Evolutionary conservation across 495 filamentous ascomycete species (phyloP), one percentile per base, ranked within the genome.

Genomic region (Monascus purpureus): DNA sequence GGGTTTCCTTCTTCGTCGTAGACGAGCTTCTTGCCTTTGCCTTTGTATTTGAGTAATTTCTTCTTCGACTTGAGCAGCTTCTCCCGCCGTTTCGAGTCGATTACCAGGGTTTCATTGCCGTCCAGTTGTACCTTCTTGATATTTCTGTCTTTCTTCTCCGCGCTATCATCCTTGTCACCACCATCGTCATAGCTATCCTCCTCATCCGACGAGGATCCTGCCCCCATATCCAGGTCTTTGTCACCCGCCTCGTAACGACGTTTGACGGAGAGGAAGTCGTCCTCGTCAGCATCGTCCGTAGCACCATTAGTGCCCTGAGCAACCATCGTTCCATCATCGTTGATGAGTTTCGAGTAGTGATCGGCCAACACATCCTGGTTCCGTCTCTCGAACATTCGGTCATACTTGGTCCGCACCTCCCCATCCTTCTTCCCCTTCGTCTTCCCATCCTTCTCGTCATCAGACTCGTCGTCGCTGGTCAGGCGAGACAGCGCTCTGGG

Each of bases 41-140:
- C 77, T 55, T 86, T 92, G 53, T 80, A 75, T 50, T 93, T 90
- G 38, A 77, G 67, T 15, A 94, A 64, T 56, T 88, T 83, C 67
- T 94, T 93, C 65, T 95, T 95, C 16, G 83, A 92, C 35, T 78
- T 81, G 43, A 95, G 72, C 17, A 93, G 70, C 55, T 93, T 94
- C 59, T 92, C 87, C 44, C 79, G 76, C 13, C 90, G 82, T 50
- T 93, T 86, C 8, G 83, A 93, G 57, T 95, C 86, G 43, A 97
- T 76, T 32, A 90, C 53, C 12, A 94, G 60, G 11, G 77, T 66
- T 12, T 81, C 70, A 25, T 67, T 63, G 28, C 72, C 73, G 36
- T 64, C 59, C 40, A 62, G 51, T 34, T 46, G 40, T 16, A 73
- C 55, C 14, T 53, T 45, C 47, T 63, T 65, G 31, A 45, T 33